Base-by-base conservation (phyloP, 495 filamentous ascomycete genomes). In the Aspergillus campestris region DNA sequence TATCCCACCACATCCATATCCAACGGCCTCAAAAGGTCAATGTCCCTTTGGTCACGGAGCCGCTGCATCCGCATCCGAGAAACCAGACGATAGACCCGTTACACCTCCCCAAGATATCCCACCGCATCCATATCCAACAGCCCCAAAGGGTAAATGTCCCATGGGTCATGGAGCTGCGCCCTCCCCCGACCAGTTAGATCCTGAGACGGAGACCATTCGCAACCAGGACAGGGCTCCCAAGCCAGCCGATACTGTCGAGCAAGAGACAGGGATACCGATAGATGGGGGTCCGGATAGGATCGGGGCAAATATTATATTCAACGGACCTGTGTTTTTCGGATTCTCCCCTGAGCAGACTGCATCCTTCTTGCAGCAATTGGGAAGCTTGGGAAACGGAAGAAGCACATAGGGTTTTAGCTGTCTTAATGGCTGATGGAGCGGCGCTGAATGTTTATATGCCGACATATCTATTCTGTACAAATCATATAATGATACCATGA, bases 291-390 rank as follows among this genome's bases (percentile, higher is more conserved):
- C 40, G 31, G 39, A 33, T 5, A 30, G 34, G 9, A 24, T 45
- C 3, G 29, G 46, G 8, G 74, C 83, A 1, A 80, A 81, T 51
- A 77, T 94, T 71, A 67, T 87, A 0, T 92, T 94, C 48, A 90
- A 83, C 15, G 89, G 89, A 0, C 88, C 89, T 0, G 87, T 94
- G 2, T 94, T 95, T 55, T 84, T 94, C 50, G 89, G 88, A 0
- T 94, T 92, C 57, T 77, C 84, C 1, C 74, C 87, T 31, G 87
- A 92, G 47, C 82, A 92, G 58, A 81, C 86, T 12, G 77, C 85
- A 13, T 65, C 68, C 14, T 66, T 94, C 31, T 71, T 94, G 70
- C 78, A 82, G 47, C 74, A 82, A 43, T 50, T 72, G 10, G 55
- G 56, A 9, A 50, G 43, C 3, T 7, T 53, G 36, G 50, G 50